These are phyloP conservation scores for Symbiodinium pilosum DNA, from an alignment of 73 alveolate genomes.

Conservation along the genomic window DNA sequence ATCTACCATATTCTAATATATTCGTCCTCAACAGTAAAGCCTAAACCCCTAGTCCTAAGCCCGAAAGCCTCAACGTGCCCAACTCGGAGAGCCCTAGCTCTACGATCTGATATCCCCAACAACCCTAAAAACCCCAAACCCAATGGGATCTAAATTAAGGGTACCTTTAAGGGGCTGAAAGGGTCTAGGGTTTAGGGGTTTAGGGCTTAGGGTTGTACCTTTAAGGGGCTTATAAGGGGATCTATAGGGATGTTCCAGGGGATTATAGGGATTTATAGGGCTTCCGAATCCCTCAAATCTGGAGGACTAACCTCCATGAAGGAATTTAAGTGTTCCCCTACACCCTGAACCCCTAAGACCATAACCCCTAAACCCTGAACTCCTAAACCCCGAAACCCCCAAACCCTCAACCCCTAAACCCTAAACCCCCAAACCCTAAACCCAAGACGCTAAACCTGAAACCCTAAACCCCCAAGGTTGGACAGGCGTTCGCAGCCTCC, in stretches of 20 bases:
- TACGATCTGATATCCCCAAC: no score
- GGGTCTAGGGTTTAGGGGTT: neutral
- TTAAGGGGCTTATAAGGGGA: neutral
- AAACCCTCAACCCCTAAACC: neutral
- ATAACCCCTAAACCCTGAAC: neutral
- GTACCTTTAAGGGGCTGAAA: no score
- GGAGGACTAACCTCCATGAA: neutral
- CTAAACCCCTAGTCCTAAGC: no score
- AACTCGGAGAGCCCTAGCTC: no score
- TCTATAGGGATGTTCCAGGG: neutral
- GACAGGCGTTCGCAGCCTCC: no score
- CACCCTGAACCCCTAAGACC: neutral
- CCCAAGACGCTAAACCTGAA: no score
- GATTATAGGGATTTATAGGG: neutral
- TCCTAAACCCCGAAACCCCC: neutral
- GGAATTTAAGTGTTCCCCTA: neutral
- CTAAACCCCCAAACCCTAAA: neutral
- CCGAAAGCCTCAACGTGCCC: no score
- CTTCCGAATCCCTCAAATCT: neutral
- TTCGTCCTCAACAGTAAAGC: neutral
- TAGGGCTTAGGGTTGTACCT: neutral
- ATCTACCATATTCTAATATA: no score
- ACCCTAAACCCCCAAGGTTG: no score
- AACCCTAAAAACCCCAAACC: constrained; percentile 42
- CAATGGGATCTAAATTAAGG: neutral